A percentile compares a stretch with the other conserved stretches of the same genome.
These are phyloP conservation scores for Vitis hybrid DNA, from an alignment of 177 flowering plant species.

Conservation along the genomic window DNA sequence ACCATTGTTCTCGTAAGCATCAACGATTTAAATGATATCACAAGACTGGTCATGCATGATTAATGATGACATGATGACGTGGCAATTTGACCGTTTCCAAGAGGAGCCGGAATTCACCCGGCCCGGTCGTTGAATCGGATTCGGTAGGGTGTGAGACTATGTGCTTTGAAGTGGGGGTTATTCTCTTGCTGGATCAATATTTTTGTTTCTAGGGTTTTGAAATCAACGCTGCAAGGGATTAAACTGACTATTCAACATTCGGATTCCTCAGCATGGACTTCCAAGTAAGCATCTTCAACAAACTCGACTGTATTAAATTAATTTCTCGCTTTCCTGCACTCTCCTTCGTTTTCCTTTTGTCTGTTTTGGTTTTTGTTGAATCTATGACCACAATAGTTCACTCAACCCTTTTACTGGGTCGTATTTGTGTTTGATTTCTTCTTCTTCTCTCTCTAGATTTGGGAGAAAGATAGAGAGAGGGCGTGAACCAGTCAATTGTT, in stretches of 20 bases:
- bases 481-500: slow-evolving; percentile 27
- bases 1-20: neutral
- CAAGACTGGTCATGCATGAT: slow-evolving; percentile 23
- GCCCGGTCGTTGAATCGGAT: neutral
- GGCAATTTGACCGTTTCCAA: slow-evolving; percentile 23
- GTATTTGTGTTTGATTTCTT: slow-evolving; percentile 47
- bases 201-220: slow-evolving; percentile 5
- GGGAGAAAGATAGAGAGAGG: slow-evolving; percentile 13
- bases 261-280: neutral
- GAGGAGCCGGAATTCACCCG: neutral
- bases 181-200: too few relatives aligned
- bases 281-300: slow-evolving; percentile 23
- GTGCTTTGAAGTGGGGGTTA: too few relatives aligned
- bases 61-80: slow-evolving; percentile 20
- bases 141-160: too few relatives aligned
- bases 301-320: slow-evolving; percentile 10
- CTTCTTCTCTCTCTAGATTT: slow-evolving; percentile 9
- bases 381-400: slow-evolving; percentile 1
- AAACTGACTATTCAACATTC: too few relatives aligned
- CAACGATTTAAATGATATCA: neutral
- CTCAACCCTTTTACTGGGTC: slow-evolving; percentile 40
- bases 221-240: too few relatives aligned
- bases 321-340: neutral
- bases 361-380: slow-evolving; percentile 8
- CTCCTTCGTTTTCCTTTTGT: neutral